phyloP scores from a whole-genome alignment of 768 basidiomycete genomes.

The Fibroporia radiculosa region DNA sequence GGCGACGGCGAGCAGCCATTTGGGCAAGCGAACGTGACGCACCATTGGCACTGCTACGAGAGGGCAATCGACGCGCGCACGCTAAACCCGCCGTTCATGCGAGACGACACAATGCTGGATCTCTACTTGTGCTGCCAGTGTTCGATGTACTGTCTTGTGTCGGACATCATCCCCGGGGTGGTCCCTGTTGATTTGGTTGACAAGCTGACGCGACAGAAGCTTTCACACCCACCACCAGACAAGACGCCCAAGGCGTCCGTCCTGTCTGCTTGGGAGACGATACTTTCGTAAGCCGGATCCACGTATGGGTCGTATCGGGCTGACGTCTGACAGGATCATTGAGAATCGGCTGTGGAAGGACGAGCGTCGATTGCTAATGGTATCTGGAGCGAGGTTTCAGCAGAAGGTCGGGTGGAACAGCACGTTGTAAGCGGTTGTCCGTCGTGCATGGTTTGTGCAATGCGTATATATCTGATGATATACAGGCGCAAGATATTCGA shows the following conservation, averaged over 20 bases:
- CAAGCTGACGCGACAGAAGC: slow-evolving; percentile 56
- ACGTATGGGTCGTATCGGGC: background rate
- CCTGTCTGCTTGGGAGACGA: slow-evolving; percentile 54
- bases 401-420: slow-evolving; percentile 60
- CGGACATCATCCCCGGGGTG: slow-evolving; percentile 65
- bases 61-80: slow-evolving; percentile 63
- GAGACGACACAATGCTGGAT: slow-evolving; percentile 54
- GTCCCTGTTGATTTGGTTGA: slow-evolving; percentile 56
- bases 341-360: slow-evolving; percentile 73
- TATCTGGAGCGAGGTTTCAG: slow-evolving; percentile 47
- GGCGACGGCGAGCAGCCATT: slow-evolving; percentile 40
- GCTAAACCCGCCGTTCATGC: slow-evolving; percentile 53
- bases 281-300: slow-evolving; percentile 47
- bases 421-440: slow-evolving; percentile 40
- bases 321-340: slow-evolving; percentile 42
- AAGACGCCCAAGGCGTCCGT: slow-evolving; percentile 49
- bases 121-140: slow-evolving; percentile 85
- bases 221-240: slow-evolving; percentile 46
- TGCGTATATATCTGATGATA: background rate
- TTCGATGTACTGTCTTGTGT: slow-evolving; percentile 63
- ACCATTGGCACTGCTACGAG: slow-evolving; percentile 76
- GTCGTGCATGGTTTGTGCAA: slow-evolving; percentile 1
- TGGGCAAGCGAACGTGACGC: slow-evolving; percentile 50
- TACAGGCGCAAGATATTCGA: slow-evolving; percentile 35
- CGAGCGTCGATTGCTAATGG: slow-evolving; percentile 50